These are phyloP conservation scores for Penicillium ucsense DNA, from an alignment of 495 filamentous ascomycete genomes.

Conservation along the genomic window DNA sequence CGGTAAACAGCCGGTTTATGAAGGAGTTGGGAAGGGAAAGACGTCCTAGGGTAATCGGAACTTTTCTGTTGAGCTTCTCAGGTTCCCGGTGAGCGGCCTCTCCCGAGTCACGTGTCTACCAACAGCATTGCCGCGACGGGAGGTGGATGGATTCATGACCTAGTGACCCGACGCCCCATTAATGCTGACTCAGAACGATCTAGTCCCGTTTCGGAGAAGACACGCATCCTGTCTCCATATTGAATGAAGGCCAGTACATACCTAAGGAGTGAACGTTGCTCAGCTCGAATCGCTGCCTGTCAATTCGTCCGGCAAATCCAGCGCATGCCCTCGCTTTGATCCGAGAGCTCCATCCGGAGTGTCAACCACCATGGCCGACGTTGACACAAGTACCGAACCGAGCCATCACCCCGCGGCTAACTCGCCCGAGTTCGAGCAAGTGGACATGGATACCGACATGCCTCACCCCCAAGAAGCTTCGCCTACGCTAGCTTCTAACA, in stretches of 20 bases:
- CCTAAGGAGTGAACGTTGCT: no score
- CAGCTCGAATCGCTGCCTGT: conserved; percentile 8
- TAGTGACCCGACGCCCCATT: neutral
- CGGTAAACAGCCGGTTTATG: conserved; percentile 19
- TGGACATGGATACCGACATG: conserved; percentile 18
- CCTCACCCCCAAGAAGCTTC: conserved; percentile 16
- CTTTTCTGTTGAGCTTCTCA: conserved; percentile 39
- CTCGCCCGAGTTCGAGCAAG: conserved; percentile 24
- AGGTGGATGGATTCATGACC: neutral
- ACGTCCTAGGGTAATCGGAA: conserved; percentile 21
- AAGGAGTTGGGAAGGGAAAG: conserved; percentile 25
- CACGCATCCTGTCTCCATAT: conserved; percentile 14
- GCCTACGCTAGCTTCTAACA: conserved; percentile 19
- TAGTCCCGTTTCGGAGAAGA: conserved; percentile 21
- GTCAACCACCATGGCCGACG: conserved; percentile 38
- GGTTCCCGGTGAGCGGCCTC: conserved; percentile 17
- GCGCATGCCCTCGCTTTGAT: conserved; percentile 24
- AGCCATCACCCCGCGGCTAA: conserved; percentile 16
- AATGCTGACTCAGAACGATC: conserved; percentile 9
- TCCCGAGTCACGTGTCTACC: conserved; percentile 16
- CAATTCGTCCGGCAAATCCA: conserved; percentile 6
- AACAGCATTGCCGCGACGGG: no score
- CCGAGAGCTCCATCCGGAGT: conserved; percentile 27
- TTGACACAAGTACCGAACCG: conserved; percentile 30
- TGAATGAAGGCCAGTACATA: conserved; percentile 2